phyloP scores from a whole-genome alignment of 2,329 filamentous ascomycete species.

The Paecilomyces sp. region DNA sequence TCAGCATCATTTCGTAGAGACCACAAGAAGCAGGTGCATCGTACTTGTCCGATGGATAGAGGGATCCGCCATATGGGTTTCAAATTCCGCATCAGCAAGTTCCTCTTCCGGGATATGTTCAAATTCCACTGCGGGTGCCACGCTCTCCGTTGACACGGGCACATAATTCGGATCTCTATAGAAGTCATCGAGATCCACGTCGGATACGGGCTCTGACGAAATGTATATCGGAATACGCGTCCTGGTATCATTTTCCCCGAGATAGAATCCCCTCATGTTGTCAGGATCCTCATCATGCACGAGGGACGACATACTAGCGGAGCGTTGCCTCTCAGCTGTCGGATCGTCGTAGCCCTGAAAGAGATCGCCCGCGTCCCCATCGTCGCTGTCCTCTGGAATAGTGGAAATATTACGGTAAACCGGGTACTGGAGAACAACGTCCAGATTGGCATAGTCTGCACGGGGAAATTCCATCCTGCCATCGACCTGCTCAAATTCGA shows the following conservation, averaged over 20 bases:
- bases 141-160: constrained; percentile 6
- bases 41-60: constrained; percentile 3
- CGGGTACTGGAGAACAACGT: not conserved
- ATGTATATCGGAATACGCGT: not conserved
- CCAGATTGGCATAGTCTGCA: not conserved
- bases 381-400: constrained; percentile 13
- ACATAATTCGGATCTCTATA: constrained; percentile 16
- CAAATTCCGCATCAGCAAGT: not conserved
- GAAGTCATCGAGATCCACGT: constrained; percentile 23
- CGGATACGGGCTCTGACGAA: constrained; percentile 1
- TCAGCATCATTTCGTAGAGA: not conserved
- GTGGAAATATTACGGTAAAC: constrained; percentile 1
- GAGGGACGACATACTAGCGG: constrained; percentile 4
- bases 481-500: not conserved
- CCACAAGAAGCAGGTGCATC: not conserved
- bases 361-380: constrained; percentile 13
- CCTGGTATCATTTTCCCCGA: constrained; percentile 16
- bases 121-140: not conserved
- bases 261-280: constrained; percentile 27
- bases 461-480: not conserved
- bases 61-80: constrained; percentile 2
- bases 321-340: constrained; percentile 8
- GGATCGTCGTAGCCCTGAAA: constrained; percentile 18
- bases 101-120: not conserved
- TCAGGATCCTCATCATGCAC: constrained; percentile 20